Conservation (phyloP, 345 rosid species). For the Psidium friedrichsthalianum region DNA sequence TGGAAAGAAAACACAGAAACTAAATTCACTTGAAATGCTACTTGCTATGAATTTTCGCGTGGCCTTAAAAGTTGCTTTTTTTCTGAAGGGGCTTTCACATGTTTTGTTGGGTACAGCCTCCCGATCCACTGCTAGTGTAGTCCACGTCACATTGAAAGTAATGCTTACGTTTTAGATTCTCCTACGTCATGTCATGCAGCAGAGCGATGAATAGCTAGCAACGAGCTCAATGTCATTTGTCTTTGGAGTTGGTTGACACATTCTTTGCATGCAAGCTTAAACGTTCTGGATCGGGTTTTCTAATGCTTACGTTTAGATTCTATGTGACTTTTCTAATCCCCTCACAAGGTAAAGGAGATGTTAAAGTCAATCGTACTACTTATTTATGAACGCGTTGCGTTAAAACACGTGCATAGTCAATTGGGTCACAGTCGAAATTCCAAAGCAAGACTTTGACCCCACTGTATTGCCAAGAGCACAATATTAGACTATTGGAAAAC, state of each 20-base stretch:
- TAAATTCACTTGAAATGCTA: not conserved
- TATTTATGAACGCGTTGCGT: not conserved
- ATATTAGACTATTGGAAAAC: not conserved
- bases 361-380: not conserved
- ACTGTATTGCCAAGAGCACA: not conserved
- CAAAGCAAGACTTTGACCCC: not conserved
- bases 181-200: not conserved
- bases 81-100: not conserved
- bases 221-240: not conserved
- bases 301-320: not conserved
- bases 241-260: not conserved
- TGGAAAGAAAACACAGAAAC: not conserved
- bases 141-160: not conserved
- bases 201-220: not conserved
- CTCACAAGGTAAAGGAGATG: rapidly evolving
- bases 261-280: not conserved
- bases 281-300: not conserved
- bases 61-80: not conserved
- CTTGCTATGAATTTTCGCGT: not conserved
- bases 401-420: not conserved
- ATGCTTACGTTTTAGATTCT: not conserved
- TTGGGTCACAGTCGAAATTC: not conserved
- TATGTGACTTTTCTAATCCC: not conserved
- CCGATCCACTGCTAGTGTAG: not conserved
- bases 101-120: not conserved